Evolutionary conservation across 129 eudicot species (phyloP), one percentile per base, ranked within the genome.

Genomic region (sunflower (Helianthus annuus)): DNA sequence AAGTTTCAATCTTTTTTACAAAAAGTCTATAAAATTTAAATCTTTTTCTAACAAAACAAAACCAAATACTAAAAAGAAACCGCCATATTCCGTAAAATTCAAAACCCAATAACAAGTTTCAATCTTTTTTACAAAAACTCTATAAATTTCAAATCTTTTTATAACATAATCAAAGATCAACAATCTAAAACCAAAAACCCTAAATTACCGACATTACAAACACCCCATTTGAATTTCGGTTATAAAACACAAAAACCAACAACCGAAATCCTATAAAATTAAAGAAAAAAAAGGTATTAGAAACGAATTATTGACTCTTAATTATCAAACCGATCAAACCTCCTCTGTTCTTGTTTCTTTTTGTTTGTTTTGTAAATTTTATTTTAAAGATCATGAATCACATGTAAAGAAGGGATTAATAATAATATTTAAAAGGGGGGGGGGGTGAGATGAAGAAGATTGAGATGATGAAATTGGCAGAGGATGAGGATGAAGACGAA

Each of bases 401-500:
- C 8, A 56, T n/a, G 49, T 15, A 5, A 56, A 29, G 48, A 45
- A 44, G 2, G 19, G 22, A 55, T 44, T 2, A 66, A 66, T 40
- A 12, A 60, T 29, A 62, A 58, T 10, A 24, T 22, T 74, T 78
- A 70, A 83, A 69, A 54, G 69, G 75, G 81, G 81, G 49, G 69
- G 75, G 81, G 81, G 49, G 66, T 64, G 65, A 78, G 64, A 55
- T 36, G 62, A 70, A 24, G 27, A 63, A 56, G 55, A 34, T 29
- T 53, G 75, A 54, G 36, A 66, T 54, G 73, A 72, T 71, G 32
- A 78, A 77, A 76, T 81, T 85, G 82, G 70, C 77, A 75, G 83
- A 86, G 87, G 91, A 83, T 74, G 83, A 86, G 87, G 91, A 83
- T 74, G 85, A 74, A 86, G 83, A 72, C 44, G 69, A 61, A 19